Evolutionary conservation across 495 filamentous ascomycete genomes (phyloP), one percentile per base, ranked within the genome.

Genomic region (Aspergillus bridgeri): DNA sequence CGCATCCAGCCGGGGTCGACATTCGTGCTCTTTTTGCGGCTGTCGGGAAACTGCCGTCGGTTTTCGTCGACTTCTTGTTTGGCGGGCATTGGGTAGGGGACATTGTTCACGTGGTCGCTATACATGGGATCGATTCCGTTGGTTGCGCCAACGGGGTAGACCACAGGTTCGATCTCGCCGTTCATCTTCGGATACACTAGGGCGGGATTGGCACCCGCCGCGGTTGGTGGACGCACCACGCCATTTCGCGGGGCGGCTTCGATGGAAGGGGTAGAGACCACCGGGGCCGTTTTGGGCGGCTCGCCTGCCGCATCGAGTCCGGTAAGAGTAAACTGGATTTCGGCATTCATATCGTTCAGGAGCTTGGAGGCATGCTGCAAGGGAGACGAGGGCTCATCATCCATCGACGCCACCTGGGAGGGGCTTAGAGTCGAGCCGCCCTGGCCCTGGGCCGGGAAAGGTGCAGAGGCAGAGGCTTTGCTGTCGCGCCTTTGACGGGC

Each of bases 81-180:
- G 19, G 85, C 65, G 2, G 87, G 87, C 73, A 89, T 72, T 49
- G 85, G 64, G 65, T 96, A 97, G 2, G 92, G 92, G 43, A 97
- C 93, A 61, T 96, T 96, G 74, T 91, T 82, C 63, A 96, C 90
- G 64, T 97, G 91, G 59, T 96, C 92, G 60, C 89, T 88, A 65
- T 93, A 92, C 83, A 93, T 92, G 7, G 92, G 92, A 70, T 97
- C 92, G 65, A 97, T 97, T 22, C 92, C 92, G 58, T 92, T 88
- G 5, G 87, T 92, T 50, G 90, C 84, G 0, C 92, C 92, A 18
- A 95, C 90, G 0, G 92, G 92, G 69, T 97, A 97, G 17, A 96
- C 91, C 58, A 95, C 80, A 54, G 86, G 85, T 58, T 94, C 90
- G 43, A 90, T 75, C 48, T 96, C 92, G 22, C 74, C 74, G 46